These are phyloP conservation scores for Ophiorrhiza pumila DNA, from an alignment of 257 asterid species.

Conservation along the genomic window DNA sequence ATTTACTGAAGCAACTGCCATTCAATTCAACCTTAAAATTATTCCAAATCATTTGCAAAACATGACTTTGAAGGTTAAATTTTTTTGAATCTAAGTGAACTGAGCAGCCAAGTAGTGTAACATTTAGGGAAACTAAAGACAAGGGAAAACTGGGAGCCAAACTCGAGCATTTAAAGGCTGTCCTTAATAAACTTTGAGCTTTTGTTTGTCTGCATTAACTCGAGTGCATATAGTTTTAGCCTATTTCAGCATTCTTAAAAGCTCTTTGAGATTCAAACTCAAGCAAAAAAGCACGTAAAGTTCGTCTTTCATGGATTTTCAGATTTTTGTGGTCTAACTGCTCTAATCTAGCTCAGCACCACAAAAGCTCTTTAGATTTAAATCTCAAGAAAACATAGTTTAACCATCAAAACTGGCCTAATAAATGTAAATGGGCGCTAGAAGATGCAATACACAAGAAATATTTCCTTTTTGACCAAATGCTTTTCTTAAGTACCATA, in stretches of 20 bases:
- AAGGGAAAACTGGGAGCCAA: background rate
- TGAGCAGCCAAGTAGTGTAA: no score
- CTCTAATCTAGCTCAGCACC: background rate
- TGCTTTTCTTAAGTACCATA: background rate
- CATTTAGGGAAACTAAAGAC: background rate
- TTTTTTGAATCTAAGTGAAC: no score
- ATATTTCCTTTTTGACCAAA: background rate
- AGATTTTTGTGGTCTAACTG: background rate
- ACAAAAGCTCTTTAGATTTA: background rate
- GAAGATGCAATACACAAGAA: background rate
- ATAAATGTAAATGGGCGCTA: background rate
- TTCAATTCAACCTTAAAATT: background rate
- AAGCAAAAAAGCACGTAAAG: background rate
- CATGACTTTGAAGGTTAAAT: background rate
- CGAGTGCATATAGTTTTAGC: no score
- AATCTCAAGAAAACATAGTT: background rate
- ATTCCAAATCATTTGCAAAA: no score
- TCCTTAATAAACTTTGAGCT: background rate
- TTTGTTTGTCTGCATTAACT: background rate
- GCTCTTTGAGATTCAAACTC: background rate
- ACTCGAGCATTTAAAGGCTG: background rate
- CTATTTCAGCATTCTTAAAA: background rate
- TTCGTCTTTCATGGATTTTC: background rate
- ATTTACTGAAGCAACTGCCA: background rate
- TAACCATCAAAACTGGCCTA: background rate